Evolutionary conservation across 495 filamentous ascomycete species (phyloP).

Genomic region (Friedmanniomyces endolithicus): DNA sequence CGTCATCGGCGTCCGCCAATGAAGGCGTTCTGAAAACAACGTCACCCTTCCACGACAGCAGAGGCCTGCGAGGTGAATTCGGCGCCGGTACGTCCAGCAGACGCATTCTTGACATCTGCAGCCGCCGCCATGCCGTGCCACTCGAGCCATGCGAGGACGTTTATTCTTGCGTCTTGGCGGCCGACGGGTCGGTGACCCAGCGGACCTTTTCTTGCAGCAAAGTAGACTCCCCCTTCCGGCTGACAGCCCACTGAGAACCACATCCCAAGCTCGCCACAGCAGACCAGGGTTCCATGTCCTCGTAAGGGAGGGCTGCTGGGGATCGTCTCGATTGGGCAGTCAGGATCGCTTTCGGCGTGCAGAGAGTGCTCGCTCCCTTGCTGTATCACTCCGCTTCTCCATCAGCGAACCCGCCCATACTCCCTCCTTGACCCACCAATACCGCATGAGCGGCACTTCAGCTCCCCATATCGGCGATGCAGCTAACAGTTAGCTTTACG

Average conservation of each 20-base stretch:
- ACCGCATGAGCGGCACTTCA: slow-evolving; percentile 8
- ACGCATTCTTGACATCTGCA: not conserved
- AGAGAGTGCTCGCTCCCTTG: slow-evolving; percentile 1
- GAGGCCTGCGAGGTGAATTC: not conserved
- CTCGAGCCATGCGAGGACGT: not conserved
- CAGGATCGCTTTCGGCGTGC: slow-evolving; percentile 6
- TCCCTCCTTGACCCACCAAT: slow-evolving; percentile 13
- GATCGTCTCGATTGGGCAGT: not conserved
- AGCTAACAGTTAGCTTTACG: slow-evolving; percentile 19
- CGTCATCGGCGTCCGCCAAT: not conserved
- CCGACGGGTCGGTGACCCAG: not conserved
- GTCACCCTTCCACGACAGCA: slow-evolving; percentile 7
- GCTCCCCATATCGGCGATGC: slow-evolving; percentile 9
- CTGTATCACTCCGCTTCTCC: slow-evolving; percentile 8
- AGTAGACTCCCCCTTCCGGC: not conserved
- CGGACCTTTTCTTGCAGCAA: not conserved
- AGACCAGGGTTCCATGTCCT: not conserved
- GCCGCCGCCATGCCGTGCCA: not conserved
- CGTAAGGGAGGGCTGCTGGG: not conserved
- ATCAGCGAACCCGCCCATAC: not conserved
- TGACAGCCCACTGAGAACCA: not conserved
- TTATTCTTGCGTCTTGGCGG: not conserved
- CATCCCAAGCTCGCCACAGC: not conserved
- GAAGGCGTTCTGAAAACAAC: not conserved
- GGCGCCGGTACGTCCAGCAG: not conserved